phyloP scores from a whole-genome alignment of 192 early-diverging fungal species.

The Jimgerdemannia flammicorona region DNA sequence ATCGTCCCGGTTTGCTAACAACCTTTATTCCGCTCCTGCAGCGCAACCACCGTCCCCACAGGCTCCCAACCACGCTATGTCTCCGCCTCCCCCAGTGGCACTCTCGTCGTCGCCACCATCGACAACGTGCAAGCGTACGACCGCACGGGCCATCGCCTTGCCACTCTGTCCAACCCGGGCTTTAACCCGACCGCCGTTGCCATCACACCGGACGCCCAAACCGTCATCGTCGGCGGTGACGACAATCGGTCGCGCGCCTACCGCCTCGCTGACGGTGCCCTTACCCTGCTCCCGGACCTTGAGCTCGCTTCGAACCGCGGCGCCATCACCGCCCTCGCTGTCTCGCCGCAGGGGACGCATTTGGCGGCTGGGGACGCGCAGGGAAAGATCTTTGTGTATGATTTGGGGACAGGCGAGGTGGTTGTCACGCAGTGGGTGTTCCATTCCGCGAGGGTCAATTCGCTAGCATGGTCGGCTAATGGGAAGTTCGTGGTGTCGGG shows the following conservation, averaged over 20 bases:
- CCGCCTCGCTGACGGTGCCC: constrained; percentile 37
- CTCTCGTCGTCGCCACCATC: constrained; percentile 49
- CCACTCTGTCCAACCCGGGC: constrained; percentile 25
- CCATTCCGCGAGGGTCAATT: constrained; percentile 84
- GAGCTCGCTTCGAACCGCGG: constrained; percentile 45
- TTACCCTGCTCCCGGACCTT: constrained; percentile 16
- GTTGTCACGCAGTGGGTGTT: constrained; percentile 79
- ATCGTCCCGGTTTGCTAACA: background rate
- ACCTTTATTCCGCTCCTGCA: constrained; percentile 18
- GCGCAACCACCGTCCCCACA: constrained; percentile 39
- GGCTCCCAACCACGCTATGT: constrained; percentile 51
- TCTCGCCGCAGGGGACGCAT: constrained; percentile 67
- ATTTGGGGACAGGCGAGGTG: constrained; percentile 44
- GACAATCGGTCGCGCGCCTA: constrained; percentile 68
- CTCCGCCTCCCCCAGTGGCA: constrained; percentile 39
- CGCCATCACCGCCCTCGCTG: constrained; percentile 74
- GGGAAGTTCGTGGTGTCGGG: constrained; percentile 71
- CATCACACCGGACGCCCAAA: constrained; percentile 43
- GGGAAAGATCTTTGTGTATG: constrained; percentile 77
- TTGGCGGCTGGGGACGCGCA: constrained; percentile 79
- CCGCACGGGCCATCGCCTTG: constrained; percentile 37
- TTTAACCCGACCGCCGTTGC: constrained; percentile 52
- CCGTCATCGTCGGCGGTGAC: constrained; percentile 64
- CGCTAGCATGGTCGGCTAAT: constrained; percentile 76
- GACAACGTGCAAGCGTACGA: constrained; percentile 47